Conservation (phyloP, 768 basidiomycete species). For the Xerocomellus amylosporus region DNA sequence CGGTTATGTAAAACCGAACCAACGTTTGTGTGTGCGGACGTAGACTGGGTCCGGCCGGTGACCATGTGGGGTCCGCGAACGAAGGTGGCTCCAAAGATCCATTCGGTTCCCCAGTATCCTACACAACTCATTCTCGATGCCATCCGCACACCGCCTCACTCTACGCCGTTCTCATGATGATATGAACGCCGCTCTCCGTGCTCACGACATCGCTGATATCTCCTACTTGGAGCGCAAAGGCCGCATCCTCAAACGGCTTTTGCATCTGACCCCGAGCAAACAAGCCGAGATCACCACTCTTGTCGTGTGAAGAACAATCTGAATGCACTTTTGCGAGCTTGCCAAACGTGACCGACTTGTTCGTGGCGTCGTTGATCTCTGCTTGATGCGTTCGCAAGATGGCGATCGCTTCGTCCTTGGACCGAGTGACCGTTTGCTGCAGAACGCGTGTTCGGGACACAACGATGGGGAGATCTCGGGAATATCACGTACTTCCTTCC, state of each 20-base stretch:
- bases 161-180: constrained; percentile 83
- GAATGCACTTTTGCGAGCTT: constrained; percentile 74
- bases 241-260: constrained; percentile 91
- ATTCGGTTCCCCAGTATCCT: neutral
- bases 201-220: constrained; percentile 79
- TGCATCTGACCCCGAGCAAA: constrained; percentile 93
- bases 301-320: constrained; percentile 84
- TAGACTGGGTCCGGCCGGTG: neutral
- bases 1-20: neutral
- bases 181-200: constrained; percentile 93
- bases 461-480: neutral
- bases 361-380: constrained; percentile 48
- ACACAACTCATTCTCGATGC: neutral
- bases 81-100: no score
- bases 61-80: neutral
- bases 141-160: neutral
- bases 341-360: constrained; percentile 60
- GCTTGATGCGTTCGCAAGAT: constrained; percentile 64
- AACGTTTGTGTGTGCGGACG: neutral
- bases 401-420: constrained; percentile 86
- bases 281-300: constrained; percentile 84
- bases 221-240: constrained; percentile 67
- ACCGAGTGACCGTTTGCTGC: constrained; percentile 72
- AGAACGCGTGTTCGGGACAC: constrained; percentile 26
- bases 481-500: constrained; percentile 66